Base-by-base conservation (phyloP, 1,139 yeast genomes). In the Kodamaea suecica region DNA sequence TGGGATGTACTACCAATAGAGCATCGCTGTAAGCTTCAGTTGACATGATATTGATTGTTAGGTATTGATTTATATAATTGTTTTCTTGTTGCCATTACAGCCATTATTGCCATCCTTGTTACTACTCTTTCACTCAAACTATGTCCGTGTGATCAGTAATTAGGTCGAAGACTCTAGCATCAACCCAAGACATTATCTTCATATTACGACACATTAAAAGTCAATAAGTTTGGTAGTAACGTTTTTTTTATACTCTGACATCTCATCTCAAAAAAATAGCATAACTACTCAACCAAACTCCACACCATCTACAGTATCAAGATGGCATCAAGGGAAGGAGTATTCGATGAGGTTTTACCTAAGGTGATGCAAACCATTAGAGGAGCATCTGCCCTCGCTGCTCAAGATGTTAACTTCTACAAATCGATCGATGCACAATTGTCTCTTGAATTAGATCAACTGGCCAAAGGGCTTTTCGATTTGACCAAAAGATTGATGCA, bases 321-420 rank as follows among this genome's bases (percentile, higher is more conserved):
- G 26, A 30, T 11, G 15, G 26, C 26, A 23, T 23, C 26, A 14
- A 10, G n/a, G n/a, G n/a, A n/a, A n/a, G n/a, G n/a, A n/a, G n/a
- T n/a, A n/a, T n/a, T 59, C 33, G 49, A 53, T 6, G 57, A 44
- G 13, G 51, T 61, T 4, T 45, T 68, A 15, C 70, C 82, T 2
- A 59, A 62, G 39, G 68, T 76, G 3, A 68, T 76, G 33, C 68
- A 68, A 17, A 68, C 83, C 1, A 78, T 87, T 24, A 70, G 95
- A 43, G 74, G 85, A 2, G 77, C 96, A 0, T 66, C 83, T 4
- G 77, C 84, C 2, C 61, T 92, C 30, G 84, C 88, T 2, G 78
- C 87, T 0, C 87, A 85, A 44, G 98, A 92, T 62, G 74, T 88
- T 17, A 74, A 73, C 29, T 92, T 90, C 50, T 78, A 80, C 59